Evolutionary conservation across 164 flowering plant genomes (phyloP).

Genomic region (Pachysandra terminalis): DNA sequence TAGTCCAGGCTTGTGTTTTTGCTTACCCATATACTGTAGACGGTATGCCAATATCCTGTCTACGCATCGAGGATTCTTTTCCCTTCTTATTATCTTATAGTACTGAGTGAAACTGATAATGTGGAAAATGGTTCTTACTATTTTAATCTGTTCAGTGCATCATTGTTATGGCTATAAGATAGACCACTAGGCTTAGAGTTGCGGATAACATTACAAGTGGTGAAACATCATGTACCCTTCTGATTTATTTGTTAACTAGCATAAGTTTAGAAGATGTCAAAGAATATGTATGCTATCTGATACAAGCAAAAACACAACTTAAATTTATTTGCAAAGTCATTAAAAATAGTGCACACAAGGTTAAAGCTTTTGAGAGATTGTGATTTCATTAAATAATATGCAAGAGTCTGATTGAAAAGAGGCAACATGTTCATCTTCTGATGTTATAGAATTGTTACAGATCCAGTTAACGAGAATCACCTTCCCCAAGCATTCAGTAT

Average conservation of each 20-base stretch:
- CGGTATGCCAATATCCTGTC: background rate
- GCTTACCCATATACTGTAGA: background rate
- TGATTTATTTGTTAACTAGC: too few species aligned
- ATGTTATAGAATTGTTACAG: too few species aligned
- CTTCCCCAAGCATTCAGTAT: background rate
- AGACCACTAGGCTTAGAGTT: background rate
- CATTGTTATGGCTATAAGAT: background rate
- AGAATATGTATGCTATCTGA: too few species aligned
- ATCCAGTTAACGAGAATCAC: too few species aligned
- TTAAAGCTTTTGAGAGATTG: too few species aligned
- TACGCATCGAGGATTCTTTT: background rate
- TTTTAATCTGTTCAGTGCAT: background rate
- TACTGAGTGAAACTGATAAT: background rate
- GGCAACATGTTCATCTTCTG: too few species aligned
- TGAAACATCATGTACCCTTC: background rate
- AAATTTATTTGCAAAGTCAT: too few species aligned
- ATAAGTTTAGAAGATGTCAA: too few species aligned
- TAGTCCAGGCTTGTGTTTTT: background rate
- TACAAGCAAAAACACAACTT: too few species aligned
- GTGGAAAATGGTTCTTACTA: background rate
- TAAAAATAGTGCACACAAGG: too few species aligned
- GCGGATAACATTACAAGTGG: background rate
- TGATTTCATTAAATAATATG: too few species aligned
- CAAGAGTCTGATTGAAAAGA: too few species aligned
- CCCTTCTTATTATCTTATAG: background rate